Conservation (phyloP, 768 basidiomycete genomes). For the Rickenella mellea region DNA sequence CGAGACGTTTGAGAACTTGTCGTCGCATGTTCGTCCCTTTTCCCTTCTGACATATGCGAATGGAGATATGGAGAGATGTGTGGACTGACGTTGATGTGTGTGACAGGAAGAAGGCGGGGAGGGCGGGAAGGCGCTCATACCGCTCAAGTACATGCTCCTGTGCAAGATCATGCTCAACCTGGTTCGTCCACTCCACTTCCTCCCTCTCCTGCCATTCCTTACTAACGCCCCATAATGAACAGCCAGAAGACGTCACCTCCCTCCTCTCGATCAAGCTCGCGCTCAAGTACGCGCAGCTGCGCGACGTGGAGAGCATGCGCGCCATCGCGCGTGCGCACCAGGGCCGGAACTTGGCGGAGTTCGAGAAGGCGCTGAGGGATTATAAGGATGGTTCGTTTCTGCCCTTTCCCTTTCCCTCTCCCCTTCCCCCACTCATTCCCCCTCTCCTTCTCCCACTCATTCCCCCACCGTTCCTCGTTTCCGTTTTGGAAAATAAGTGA, state of each 20-base stretch:
- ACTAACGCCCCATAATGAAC: conserved; percentile 1
- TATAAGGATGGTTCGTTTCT: conserved; percentile 64
- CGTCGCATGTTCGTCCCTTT: conserved; percentile 59
- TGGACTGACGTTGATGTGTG: not conserved
- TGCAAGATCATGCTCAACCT: conserved; percentile 98
- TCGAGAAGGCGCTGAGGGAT: conserved; percentile 79
- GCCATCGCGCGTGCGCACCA: conserved; percentile 92
- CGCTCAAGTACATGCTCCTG: conserved; percentile 94
- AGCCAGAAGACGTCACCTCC: conserved; percentile 92
- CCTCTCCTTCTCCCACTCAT: not conserved
- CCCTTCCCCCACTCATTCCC: not conserved
- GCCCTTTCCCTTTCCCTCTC: not conserved
- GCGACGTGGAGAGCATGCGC: conserved; percentile 94
- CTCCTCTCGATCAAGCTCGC: conserved; percentile 84
- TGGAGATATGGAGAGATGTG: conserved; percentile 1
- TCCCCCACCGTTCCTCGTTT: too few species aligned
- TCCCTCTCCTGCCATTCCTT: not conserved
- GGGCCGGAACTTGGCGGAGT: conserved; percentile 80
- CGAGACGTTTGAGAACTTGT: conserved; percentile 89
- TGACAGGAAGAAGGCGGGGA: conserved; percentile 1
- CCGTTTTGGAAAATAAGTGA: not conserved
- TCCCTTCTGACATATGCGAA: not conserved
- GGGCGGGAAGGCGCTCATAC: conserved; percentile 50
- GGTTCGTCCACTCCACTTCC: conserved; percentile 34
- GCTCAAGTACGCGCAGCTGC: conserved; percentile 73